Percentiles rank a stretch among this genome's conserved stretches.
Evolutionary conservation across 768 basidiomycete species (phyloP).

Genomic region (Naganishia onofrii): DNA sequence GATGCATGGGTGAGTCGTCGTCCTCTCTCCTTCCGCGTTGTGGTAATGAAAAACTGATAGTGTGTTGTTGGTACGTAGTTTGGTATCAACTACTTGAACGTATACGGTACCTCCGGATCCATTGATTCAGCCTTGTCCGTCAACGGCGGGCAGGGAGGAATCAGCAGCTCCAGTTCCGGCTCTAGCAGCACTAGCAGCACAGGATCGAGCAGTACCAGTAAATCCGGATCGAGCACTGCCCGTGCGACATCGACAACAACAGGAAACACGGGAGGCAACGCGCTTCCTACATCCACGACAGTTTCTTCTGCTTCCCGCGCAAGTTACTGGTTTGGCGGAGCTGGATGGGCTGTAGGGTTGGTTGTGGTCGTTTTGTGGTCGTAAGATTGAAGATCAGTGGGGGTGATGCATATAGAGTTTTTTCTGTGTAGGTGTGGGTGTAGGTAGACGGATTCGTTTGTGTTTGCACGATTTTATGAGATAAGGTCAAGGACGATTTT

Average conservation of each 20-base stretch:
- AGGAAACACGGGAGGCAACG: not conserved
- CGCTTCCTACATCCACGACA: not conserved
- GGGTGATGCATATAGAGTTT: too few relatives aligned
- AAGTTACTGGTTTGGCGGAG: too few relatives aligned
- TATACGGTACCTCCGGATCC: slow-evolving; percentile 21
- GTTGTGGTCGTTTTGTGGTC: not conserved
- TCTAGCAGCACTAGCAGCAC: not conserved
- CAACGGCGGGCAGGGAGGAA: not conserved
- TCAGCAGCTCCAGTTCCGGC: not conserved
- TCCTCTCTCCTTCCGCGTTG: not conserved
- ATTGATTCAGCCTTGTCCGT: slow-evolving; percentile 16
- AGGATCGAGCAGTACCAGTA: not conserved
- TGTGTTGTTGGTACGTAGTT: slow-evolving; percentile 6
- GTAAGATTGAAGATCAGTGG: not conserved
- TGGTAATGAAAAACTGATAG: not conserved
- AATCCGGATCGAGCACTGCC: not conserved
- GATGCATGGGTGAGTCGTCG: slow-evolving; percentile 24
- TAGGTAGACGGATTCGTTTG: too few relatives aligned
- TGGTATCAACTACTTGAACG: slow-evolving; percentile 33
- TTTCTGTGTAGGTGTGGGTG: too few relatives aligned
- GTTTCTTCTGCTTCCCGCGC: not conserved
- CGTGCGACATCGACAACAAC: not conserved
- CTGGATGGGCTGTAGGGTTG: too few relatives aligned
- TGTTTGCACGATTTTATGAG: too few relatives aligned
- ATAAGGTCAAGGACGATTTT: too few relatives aligned